Base-by-base conservation (phyloP, 2,329 filamentous ascomycete genomes). In the Parastagonospora avenae region DNA sequence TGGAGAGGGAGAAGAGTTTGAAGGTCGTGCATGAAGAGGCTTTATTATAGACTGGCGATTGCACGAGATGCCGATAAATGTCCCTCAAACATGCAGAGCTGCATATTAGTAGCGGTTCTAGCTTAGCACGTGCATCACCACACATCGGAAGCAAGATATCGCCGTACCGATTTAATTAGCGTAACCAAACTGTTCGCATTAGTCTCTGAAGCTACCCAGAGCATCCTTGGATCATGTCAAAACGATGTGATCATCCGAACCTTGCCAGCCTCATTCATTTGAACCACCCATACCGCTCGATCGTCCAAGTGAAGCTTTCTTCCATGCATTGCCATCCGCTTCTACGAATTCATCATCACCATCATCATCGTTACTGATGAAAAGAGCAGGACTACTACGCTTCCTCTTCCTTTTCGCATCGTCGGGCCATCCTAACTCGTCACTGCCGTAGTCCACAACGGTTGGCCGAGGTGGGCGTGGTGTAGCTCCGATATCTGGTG, bases 1-100 rank as follows among this genome's bases (percentile, higher is more conserved):
- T 67, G 42, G 57, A 63, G 10, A 64, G 46, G 49, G 63, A 66
- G 48, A 58, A 54, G 44, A 61, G 49, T n/a, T 10, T 16, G 4
- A 58, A 46, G 19, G 28, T 46, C 30, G 28, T 24, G 27, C 36
- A 4, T 2, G 42, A 46, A 30, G 27, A 42, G 11, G 29, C 33
- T 10, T 46, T 10, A 33, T 5, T 24, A 24, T 24, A 24, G 19
- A 24, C 19, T 24, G 3, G 5, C 19, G 3, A 24, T 5, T 24
- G 19, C 19, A 24, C 3, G 19, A 24, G 19, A 24, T 24, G 5
- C 19, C 19, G 19, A 24, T 24, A 24, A 24, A 24, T 24, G 5
- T 24, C 3, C 19, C 5, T 24, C 19, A 24, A 24, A 5, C 3
- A 24, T 5, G 19, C 19, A 5, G 19, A 5, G 19, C 19, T 24